phyloP scores from a whole-genome alignment of 441 rosid genomes.

The Croton laevigatus region DNA sequence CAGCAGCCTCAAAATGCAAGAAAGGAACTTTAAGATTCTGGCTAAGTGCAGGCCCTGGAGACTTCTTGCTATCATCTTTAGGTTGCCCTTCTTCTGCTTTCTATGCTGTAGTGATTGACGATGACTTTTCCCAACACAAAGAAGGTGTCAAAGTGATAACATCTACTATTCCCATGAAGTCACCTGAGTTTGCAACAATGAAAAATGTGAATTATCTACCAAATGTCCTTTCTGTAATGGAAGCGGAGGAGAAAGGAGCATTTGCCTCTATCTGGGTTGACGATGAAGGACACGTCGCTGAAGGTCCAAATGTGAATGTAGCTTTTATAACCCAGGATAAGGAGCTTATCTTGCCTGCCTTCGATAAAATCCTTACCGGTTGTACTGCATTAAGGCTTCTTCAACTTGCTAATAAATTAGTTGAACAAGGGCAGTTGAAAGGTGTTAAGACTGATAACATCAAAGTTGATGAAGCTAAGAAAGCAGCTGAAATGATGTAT shows the following conservation, averaged over 20 bases:
- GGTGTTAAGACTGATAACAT: constrained; percentile 39
- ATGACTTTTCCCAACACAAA: constrained; percentile 45
- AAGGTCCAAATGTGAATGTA: constrained; percentile 70
- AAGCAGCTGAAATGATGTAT: constrained; percentile 57
- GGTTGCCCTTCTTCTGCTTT: constrained; percentile 53
- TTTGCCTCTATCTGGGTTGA: constrained; percentile 65
- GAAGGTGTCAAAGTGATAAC: constrained; percentile 63
- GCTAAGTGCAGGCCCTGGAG: constrained; percentile 66
- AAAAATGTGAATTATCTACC: constrained; percentile 74
- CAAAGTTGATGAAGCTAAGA: constrained; percentile 47
- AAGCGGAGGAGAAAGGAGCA: constrained; percentile 66
- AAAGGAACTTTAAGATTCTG: constrained; percentile 63
- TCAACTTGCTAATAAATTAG: constrained; percentile 49
- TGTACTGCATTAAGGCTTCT: constrained; percentile 70
- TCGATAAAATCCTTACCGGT: constrained; percentile 63
- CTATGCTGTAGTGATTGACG: constrained; percentile 60
- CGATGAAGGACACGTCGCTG: constrained; percentile 52
- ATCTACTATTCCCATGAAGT: constrained; percentile 55
- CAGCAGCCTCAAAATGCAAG: constrained; percentile 53
- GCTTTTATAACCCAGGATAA: constrained; percentile 51
- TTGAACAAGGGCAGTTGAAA: constrained; percentile 48
- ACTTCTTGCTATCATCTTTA: constrained; percentile 61
- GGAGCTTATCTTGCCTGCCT: constrained; percentile 54
- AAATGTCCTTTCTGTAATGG: constrained; percentile 55
- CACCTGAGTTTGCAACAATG: constrained; percentile 45